These are phyloP conservation scores for Nicotiana attenuata DNA, from an alignment of 257 asterid species.

Conservation along the genomic window DNA sequence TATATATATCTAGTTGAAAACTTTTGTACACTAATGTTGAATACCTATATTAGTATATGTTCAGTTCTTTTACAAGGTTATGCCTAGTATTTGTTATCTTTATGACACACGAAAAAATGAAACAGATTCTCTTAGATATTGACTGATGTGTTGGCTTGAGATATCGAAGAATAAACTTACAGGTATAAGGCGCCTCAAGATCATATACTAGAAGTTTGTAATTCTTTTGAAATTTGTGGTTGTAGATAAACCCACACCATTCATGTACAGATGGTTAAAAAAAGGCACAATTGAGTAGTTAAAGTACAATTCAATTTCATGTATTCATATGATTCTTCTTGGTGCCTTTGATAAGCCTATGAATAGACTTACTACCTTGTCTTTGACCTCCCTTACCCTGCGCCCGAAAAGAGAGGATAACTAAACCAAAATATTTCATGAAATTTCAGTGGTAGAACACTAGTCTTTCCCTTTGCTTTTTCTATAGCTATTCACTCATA, in stretches of 20 bases:
- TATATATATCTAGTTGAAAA: no score
- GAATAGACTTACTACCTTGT: no score
- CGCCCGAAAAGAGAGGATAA: no score
- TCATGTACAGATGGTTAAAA: background rate
- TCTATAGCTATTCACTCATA: no score
- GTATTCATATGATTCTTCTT: background rate
- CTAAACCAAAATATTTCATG: no score
- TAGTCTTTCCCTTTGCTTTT: no score
- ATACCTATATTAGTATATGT: no score
- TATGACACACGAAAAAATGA: slow-evolving; percentile 76
- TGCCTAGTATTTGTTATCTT: slow-evolving; percentile 69
- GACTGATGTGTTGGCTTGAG: slow-evolving; percentile 29
- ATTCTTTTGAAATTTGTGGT: background rate
- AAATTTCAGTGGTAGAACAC: no score
- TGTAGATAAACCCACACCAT: background rate
- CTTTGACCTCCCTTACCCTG: no score
- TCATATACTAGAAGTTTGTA: background rate
- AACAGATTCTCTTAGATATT: slow-evolving; percentile 50
- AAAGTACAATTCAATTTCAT: background rate
- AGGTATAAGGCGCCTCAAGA: background rate
- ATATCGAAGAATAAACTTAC: slow-evolving; percentile 6
- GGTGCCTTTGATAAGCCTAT: background rate
- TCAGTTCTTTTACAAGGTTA: slow-evolving; percentile 46
- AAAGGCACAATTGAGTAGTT: background rate
- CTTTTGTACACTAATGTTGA: no score